These are phyloP conservation scores for Curvularia lunata DNA, from an alignment of 2,329 filamentous ascomycete species.

Conservation along the genomic window DNA sequence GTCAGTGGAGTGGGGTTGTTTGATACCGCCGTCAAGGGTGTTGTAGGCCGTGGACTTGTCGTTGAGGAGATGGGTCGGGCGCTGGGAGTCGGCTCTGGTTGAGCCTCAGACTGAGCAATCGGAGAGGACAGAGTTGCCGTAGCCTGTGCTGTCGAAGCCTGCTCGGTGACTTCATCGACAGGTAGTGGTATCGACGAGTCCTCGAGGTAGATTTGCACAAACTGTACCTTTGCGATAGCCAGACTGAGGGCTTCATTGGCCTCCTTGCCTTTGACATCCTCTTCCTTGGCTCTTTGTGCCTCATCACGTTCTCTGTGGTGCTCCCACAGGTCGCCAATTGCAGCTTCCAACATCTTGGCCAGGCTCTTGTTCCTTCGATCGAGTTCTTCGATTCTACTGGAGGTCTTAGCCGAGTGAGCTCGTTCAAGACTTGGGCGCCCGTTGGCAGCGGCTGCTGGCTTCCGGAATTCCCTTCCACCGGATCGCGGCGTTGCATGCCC, in stretches of 20 bases:
- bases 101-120: slow-evolving; percentile 21
- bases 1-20: slow-evolving; percentile 16
- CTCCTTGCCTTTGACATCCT: slow-evolving; percentile 36
- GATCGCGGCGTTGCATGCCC: slow-evolving; percentile 43
- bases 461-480: slow-evolving; percentile 45
- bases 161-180: slow-evolving; percentile 43
- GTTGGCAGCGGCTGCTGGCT: slow-evolving; percentile 32
- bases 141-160: slow-evolving; percentile 32
- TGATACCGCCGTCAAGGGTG: slow-evolving; percentile 5
- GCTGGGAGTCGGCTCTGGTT: slow-evolving; percentile 28
- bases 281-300: slow-evolving; percentile 35
- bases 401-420: slow-evolving; percentile 29
- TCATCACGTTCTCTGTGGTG: slow-evolving; percentile 62
- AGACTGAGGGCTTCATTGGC: slow-evolving; percentile 53
- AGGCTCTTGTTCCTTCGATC: slow-evolving; percentile 71
- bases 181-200: slow-evolving; percentile 55
- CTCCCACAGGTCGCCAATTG: slow-evolving; percentile 67
- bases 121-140: slow-evolving; percentile 30
- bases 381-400: slow-evolving; percentile 52
- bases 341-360: slow-evolving; percentile 71
- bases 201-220: slow-evolving; percentile 59
- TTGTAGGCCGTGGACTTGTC: slow-evolving; percentile 11
- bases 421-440: slow-evolving; percentile 31
- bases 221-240: slow-evolving; percentile 59
- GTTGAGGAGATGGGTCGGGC: slow-evolving; percentile 28